A percentile compares a stretch with the other conserved stretches of the same genome.
These are phyloP conservation scores for Oropetium thomaeum DNA, from an alignment of 176 grass and related monocot genomes.

Conservation along the genomic window DNA sequence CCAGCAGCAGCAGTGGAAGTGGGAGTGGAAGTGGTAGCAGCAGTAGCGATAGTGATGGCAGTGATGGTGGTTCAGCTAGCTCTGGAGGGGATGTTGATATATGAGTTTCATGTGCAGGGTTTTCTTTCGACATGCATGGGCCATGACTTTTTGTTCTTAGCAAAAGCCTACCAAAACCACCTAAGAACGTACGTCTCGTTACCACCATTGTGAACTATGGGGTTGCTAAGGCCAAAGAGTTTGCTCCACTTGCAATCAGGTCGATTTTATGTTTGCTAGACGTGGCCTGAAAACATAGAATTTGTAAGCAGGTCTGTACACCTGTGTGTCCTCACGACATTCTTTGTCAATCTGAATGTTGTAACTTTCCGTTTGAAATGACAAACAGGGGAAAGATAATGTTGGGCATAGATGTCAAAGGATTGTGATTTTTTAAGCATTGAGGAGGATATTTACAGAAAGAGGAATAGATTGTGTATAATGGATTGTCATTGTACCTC, in stretches of 20 bases:
- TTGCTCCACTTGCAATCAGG: background rate
- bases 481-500: no score
- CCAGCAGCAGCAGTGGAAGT: constrained; percentile 54
- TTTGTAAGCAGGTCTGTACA: constrained; percentile 13
- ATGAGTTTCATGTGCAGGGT: constrained; percentile 24
- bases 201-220: background rate
- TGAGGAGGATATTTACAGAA: no score
- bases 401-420: background rate
- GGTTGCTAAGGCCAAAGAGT: background rate
- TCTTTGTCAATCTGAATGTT: background rate
- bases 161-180: background rate
- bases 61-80: constrained; percentile 62
- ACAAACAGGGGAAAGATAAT: background rate
- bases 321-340: background rate
- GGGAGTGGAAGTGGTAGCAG: constrained; percentile 60
- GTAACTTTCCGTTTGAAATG: background rate
- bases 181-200: background rate
- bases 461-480: no score
- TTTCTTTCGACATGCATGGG: constrained; percentile 8
- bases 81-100: constrained; percentile 59
- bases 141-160: constrained; percentile 1
- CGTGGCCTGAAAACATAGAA: constrained; percentile 3
- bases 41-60: constrained; percentile 60
- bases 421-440: background rate
- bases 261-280: background rate